Base-by-base conservation (phyloP, 768 basidiomycete genomes). In the Leccinum fibrillosum region DNA sequence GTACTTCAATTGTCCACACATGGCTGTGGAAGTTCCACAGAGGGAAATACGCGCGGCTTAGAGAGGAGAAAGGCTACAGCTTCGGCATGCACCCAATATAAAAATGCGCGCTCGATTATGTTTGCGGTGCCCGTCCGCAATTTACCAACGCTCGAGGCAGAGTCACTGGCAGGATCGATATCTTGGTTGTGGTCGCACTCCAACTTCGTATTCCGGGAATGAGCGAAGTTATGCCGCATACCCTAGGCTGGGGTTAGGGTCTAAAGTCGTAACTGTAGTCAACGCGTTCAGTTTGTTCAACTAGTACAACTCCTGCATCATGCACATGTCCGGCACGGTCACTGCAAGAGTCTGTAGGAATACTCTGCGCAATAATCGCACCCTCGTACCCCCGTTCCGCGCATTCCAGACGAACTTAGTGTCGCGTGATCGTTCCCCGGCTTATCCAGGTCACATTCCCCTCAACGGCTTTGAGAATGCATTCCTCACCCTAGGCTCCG, bases 401-500 rank as follows among this genome's bases (percentile, higher is more conserved):
- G 9, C 52, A 26, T 55, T 64, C 26, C 66, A 64, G 42, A 61
- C 64, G 19, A 52, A 45, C 28, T 35, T 56, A 6, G 21, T 42
- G 1, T 49, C 53, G 25, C 56, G n/a, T 42, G 39, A 60, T 26
- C 62, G 56, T 44, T 64, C 58, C n/a, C 76, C 90, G 34, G 80
- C 82, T 6, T 94, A 94, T 68, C 80, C 85, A 15, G 91, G 89
- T 28, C 89, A 92, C 71, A 83, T 95, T 57, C 92, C 90, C 12
- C 77, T 98, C 47, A 89, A 82, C 67, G 76, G 80, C 66, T 86
- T 94, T 65, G 92, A 98, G 73, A 90, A 89, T 69, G 85, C 86
- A 11, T 82, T 98, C 61, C 81, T 98, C 49, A 88, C 93, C 10
- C 82, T 84, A 13, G 97, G 97, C 9, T 90, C 91, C 13, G 94